Base-by-base conservation (phyloP, 306 rosid species). In the Sicyos baderoa region DNA sequence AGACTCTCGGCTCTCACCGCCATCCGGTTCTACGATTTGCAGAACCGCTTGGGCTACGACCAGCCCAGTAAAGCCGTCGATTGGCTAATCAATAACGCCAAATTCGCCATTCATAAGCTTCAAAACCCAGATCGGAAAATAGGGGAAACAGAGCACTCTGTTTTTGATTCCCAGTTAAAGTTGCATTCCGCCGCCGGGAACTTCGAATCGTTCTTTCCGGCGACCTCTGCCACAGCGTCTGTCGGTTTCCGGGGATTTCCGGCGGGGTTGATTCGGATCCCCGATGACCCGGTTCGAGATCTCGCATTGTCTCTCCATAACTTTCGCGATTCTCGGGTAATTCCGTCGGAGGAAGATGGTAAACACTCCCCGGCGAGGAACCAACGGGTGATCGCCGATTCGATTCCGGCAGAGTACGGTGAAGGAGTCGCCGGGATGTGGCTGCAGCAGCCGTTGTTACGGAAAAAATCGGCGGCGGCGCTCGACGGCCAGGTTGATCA, bases 31-130 rank as follows among this genome's bases (percentile, higher is more conserved):
- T 89, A 91, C 55, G 97, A 91, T 76, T 87, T 91, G 44, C 97
- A 91, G 47, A 96, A 91, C 71, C 88, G 96, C 0, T 75, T 89
- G 15, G 96, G 97, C 68, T 91, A 85, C 58, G 96, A 91, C 66
- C 75, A 95, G 8, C 91, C 96, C 4, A 91, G 95, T 77, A 89
- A 86, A 65, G 97, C 95, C 7, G 91, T 91, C 6, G 96, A 89
- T 56, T 91, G 96, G 96, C 97, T 91, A 77, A 91, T 91, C 80
- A 84, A 79, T 58, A 91, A 86, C 40, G 97, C 96, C 0, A 81
- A 80, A 51, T 64, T 81, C 44, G 79, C 96, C 80, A 91, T 89
- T 54, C 91, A 87, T 77, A 87, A 83, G 72, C 92, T 89, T 0
- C 86, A 82, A 0, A 6, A 5, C 44, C 44, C 44, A 37, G 44